These are phyloP conservation scores for Corinectria fuckeliana DNA, from an alignment of 2,329 filamentous ascomycete species.

Conservation along the genomic window DNA sequence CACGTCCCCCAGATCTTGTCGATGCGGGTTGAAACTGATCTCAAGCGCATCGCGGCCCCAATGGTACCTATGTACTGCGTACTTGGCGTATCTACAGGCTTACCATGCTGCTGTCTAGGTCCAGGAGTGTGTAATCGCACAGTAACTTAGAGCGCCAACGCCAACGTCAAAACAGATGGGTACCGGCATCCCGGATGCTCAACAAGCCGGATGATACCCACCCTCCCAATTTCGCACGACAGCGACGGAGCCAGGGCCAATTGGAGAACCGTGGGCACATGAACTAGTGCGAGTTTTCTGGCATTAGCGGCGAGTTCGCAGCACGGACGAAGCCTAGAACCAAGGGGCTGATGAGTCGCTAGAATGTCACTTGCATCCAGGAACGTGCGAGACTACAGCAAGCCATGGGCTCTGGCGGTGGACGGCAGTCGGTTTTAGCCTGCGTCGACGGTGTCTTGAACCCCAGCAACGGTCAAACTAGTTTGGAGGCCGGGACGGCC, in stretches of 20 bases:
- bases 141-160: conserved; percentile 17
- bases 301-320: conserved; percentile 28
- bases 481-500: conserved; percentile 31
- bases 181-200: conserved; percentile 40
- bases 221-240: conserved; percentile 27
- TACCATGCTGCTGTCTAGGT: background rate
- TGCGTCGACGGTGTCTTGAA: conserved; percentile 36
- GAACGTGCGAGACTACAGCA: conserved; percentile 42
- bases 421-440: conserved; percentile 37
- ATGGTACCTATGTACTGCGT: no score
- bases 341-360: conserved; percentile 35
- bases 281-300: conserved; percentile 28
- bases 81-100: background rate
- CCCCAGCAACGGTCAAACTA: conserved; percentile 33
- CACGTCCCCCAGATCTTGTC: conserved; percentile 7
- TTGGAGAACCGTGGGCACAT: conserved; percentile 17
- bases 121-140: conserved; percentile 15
- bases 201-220: conserved; percentile 35
- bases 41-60: conserved; percentile 10
- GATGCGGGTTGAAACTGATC: conserved; percentile 2
- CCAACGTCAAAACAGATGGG: conserved; percentile 22
- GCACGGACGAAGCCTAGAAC: conserved; percentile 26
- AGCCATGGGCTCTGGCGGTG: conserved; percentile 38
- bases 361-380: conserved; percentile 39
- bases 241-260: conserved; percentile 17